phyloP scores from a whole-genome alignment of 192 early-diverging fungal genomes.

The Gamsiella multidivaricata region DNA sequence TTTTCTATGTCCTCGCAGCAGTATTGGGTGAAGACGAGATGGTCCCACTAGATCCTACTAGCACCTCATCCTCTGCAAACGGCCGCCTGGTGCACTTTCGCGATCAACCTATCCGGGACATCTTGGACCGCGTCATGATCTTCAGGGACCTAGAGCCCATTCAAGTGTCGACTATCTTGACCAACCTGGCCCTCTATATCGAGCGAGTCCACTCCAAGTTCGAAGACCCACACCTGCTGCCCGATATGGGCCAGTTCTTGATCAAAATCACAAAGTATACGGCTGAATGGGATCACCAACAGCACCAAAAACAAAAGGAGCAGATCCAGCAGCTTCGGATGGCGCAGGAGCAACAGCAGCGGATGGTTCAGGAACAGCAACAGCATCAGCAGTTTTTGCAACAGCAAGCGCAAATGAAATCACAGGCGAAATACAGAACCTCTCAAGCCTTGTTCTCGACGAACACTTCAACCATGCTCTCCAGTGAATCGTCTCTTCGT shows the following conservation, averaged over 20 bases:
- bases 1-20: constrained; percentile 63
- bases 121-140: constrained; percentile 58
- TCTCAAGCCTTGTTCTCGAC: constrained; percentile 4
- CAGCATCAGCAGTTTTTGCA: constrained; percentile 7
- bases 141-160: constrained; percentile 57
- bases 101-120: constrained; percentile 68
- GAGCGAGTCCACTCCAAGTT: constrained; percentile 63
- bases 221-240: constrained; percentile 55
- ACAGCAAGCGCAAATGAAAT: constrained; percentile 9
- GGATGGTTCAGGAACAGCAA: neutral
- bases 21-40: constrained; percentile 62
- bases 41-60: constrained; percentile 55
- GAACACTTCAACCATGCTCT: constrained; percentile 17
- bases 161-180: constrained; percentile 64
- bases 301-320: constrained; percentile 32
- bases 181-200: constrained; percentile 63
- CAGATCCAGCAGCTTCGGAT: neutral
- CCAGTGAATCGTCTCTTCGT: constrained; percentile 11
- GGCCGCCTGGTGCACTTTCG: constrained; percentile 56
- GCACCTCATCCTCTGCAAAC: neutral
- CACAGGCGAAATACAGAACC: constrained; percentile 5
- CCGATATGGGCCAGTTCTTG: constrained; percentile 54
- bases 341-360: constrained; percentile 25
- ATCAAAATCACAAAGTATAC: constrained; percentile 57
- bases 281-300: constrained; percentile 54